Conservation (phyloP, 345 rosid species). For the Boechera retrofracta region DNA sequence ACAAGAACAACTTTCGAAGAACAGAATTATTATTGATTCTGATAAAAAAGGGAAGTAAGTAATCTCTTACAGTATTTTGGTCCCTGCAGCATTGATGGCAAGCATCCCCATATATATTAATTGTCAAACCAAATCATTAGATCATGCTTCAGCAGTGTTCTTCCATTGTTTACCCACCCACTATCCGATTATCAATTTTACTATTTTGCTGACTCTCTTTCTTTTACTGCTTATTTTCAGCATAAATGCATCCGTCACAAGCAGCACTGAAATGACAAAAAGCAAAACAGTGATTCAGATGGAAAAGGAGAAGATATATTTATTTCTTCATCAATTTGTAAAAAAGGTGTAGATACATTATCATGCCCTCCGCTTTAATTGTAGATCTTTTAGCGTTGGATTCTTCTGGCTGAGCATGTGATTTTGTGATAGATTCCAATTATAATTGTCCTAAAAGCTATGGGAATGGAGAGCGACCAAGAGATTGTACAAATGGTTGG, state of each 20-base stretch:
- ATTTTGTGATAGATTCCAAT: constrained; percentile 67
- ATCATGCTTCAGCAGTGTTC: constrained; percentile 8
- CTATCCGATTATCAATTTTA: neutral
- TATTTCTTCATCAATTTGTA: constrained; percentile 72
- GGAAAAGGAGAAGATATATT: constrained; percentile 90
- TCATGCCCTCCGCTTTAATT: constrained; percentile 16
- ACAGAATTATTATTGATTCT: constrained; percentile 86
- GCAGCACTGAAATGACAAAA: constrained; percentile 83
- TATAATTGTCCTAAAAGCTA: constrained; percentile 85
- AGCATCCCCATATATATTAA: constrained; percentile 15
- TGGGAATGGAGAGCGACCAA: constrained; percentile 99
- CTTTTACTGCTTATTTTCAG: constrained; percentile 50
- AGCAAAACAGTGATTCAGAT: constrained; percentile 89
- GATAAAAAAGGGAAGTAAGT: constrained; percentile 98
- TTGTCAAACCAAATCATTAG: constrained; percentile 11
- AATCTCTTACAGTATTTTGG: constrained; percentile 27
- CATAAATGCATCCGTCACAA: constrained; percentile 91
- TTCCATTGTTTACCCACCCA: constrained; percentile 15
- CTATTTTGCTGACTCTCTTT: constrained; percentile 26
- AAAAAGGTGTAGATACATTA: constrained; percentile 57
- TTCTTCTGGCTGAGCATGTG: constrained; percentile 29
- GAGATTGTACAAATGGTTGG: constrained; percentile 96
- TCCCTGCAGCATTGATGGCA: constrained; percentile 14
- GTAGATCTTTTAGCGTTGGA: constrained; percentile 25
- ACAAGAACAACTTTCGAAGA: constrained; percentile 96